Percentiles rank a stretch among this genome's conserved stretches.
Evolutionary conservation across 768 basidiomycete genomes (phyloP).

Genomic region (Nidularia pulvinata): DNA sequence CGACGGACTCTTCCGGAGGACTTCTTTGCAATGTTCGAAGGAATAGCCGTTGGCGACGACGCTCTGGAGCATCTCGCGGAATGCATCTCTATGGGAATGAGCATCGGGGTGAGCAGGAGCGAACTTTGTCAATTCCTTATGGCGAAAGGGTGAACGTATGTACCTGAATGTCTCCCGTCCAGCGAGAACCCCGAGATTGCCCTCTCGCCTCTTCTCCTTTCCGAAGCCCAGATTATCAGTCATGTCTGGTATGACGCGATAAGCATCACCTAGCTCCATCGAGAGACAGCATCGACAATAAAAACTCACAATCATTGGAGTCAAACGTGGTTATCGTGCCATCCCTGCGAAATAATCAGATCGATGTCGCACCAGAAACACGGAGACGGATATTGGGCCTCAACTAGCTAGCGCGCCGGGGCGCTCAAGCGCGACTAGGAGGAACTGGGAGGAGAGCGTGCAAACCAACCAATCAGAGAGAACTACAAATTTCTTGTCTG

Average conservation of each 20-base stretch:
- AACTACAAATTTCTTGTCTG: slow-evolving; percentile 81
- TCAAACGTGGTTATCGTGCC: slow-evolving; percentile 93
- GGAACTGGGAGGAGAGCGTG: slow-evolving; percentile 1
- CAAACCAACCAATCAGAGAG: slow-evolving; percentile 85
- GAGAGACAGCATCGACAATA: not conserved
- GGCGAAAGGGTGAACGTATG: not conserved
- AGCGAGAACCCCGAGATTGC: slow-evolving; percentile 72
- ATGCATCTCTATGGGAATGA: slow-evolving; percentile 66
- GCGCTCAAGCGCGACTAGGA: not conserved
- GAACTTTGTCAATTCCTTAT: slow-evolving; percentile 8
- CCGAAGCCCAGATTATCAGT: slow-evolving; percentile 94
- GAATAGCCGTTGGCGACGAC: slow-evolving; percentile 72
- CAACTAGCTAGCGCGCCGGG: not conserved
- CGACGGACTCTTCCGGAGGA: slow-evolving; percentile 62
- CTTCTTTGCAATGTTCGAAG: slow-evolving; percentile 84
- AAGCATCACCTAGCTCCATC: not conserved
- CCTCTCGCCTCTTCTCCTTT: slow-evolving; percentile 63
- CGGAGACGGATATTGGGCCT: not conserved
- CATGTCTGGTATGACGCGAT: slow-evolving; percentile 48
- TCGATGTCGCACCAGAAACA: not conserved
- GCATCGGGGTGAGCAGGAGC: not conserved
- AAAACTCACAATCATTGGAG: slow-evolving; percentile 82
- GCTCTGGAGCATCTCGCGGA: slow-evolving; percentile 84
- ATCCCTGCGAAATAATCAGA: slow-evolving; percentile 55
- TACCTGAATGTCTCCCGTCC: slow-evolving; percentile 74